phyloP scores from a whole-genome alignment of 176 grass and related monocot genomes.

The Neostapfia colusana region DNA sequence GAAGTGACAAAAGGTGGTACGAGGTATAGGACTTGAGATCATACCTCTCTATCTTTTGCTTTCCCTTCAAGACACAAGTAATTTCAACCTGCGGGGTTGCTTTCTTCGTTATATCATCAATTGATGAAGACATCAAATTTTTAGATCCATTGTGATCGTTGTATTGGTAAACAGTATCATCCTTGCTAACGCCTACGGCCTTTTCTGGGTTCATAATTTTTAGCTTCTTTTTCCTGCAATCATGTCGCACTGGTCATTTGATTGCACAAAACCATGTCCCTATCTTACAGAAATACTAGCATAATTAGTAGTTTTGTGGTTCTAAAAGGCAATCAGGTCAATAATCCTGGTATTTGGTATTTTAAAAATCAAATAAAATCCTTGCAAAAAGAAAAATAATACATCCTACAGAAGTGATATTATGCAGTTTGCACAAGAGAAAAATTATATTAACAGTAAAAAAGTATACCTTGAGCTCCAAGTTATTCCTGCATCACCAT shows the following conservation, averaged over 20 bases:
- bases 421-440: neutral
- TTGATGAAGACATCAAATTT: neutral
- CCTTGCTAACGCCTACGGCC: constrained; percentile 6
- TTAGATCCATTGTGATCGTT: neutral
- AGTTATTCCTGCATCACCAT: constrained; percentile 48
- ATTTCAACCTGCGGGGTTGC: constrained; percentile 21
- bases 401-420: neutral
- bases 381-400: neutral
- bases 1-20: constrained; percentile 4
- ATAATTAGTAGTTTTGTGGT: neutral
- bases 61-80: constrained; percentile 2
- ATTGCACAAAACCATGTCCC: no score
- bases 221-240: constrained; percentile 42
- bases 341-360: neutral
- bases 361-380: neutral
- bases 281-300: neutral
- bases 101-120: constrained; percentile 26
- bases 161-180: constrained; percentile 11
- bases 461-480: constrained; percentile 65
- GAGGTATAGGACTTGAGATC: neutral
- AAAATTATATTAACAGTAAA: constrained; percentile 28
- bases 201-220: constrained; percentile 26
- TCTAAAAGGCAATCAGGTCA: neutral
- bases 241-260: neutral
- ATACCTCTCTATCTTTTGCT: constrained; percentile 31